Conservation (phyloP, 2,329 filamentous ascomycete species). For the Colletotrichum orchidophilum region DNA sequence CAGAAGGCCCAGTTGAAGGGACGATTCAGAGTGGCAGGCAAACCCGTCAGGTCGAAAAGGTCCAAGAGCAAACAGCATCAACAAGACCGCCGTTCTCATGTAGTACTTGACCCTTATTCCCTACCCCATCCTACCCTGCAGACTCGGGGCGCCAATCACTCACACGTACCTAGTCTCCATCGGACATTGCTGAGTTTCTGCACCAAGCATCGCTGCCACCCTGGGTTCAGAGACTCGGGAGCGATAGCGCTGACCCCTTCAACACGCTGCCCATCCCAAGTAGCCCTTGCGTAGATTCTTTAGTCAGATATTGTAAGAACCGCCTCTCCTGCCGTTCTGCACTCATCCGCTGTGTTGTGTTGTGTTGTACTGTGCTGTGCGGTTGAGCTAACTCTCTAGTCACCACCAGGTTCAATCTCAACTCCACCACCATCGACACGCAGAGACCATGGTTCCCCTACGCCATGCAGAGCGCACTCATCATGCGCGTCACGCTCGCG, state of each 20-base stretch:
- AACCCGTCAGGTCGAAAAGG: background rate
- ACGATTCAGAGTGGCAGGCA: conserved; percentile 28
- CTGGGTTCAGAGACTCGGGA: conserved; percentile 19
- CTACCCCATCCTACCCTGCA: background rate
- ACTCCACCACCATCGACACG: conserved; percentile 27
- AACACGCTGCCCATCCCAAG: conserved; percentile 31
- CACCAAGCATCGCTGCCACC: background rate
- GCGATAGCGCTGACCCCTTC: conserved; percentile 32
- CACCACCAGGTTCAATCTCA: conserved; percentile 33
- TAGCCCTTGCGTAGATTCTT: conserved; percentile 21
- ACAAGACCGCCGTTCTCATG: background rate
- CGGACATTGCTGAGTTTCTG: background rate
- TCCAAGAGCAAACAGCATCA: background rate
- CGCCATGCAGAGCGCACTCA: conserved; percentile 34
- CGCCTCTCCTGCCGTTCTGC: background rate
- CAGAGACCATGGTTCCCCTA: conserved; percentile 35
- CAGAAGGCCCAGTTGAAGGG: conserved; percentile 25
- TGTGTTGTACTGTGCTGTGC: too few relatives aligned
- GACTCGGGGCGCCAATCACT: background rate
- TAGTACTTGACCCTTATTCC: too few relatives aligned
- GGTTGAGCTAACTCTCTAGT: conserved; percentile 19
- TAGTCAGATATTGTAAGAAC: conserved; percentile 32
- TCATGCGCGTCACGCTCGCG: conserved; percentile 33
- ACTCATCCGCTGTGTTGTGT: background rate
- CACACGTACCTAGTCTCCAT: background rate